These are phyloP conservation scores for Pholiota conissans DNA, from an alignment of 768 basidiomycete species.

Conservation along the genomic window DNA sequence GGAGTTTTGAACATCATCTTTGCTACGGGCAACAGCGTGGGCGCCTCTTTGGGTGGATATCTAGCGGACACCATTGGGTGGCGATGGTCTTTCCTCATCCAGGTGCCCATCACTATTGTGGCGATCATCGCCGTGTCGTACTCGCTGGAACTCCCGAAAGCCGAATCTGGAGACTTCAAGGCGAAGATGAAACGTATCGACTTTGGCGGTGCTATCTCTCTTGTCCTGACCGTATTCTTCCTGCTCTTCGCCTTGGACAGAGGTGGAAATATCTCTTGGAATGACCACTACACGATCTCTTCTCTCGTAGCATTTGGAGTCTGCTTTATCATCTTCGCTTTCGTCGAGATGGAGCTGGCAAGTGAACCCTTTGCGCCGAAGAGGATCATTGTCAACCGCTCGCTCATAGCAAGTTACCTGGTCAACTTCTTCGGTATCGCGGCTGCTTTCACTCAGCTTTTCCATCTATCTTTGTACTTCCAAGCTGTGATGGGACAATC, in stretches of 20 bases:
- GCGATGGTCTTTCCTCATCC: constrained; percentile 67
- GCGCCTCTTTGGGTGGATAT: constrained; percentile 64
- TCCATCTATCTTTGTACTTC: constrained; percentile 55
- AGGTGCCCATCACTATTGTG: constrained; percentile 55
- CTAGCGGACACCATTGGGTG: constrained; percentile 66
- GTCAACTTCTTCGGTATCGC: constrained; percentile 59
- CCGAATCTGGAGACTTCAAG: constrained; percentile 38
- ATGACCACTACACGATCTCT: constrained; percentile 34
- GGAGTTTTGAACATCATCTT: constrained; percentile 62
- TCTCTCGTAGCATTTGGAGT: constrained; percentile 34
- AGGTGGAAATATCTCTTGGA: constrained; percentile 52
- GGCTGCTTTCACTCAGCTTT: constrained; percentile 43
- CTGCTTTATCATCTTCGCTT: constrained; percentile 37
- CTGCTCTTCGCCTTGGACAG: constrained; percentile 60
- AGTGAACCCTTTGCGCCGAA: constrained; percentile 62
- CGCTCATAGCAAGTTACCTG: constrained; percentile 55
- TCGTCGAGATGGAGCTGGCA: constrained; percentile 50
- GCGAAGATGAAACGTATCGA: constrained; percentile 62
- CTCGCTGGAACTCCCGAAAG: constrained; percentile 53
- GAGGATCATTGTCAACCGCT: constrained; percentile 48
- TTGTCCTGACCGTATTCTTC: constrained; percentile 55
- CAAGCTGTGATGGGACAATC: constrained; percentile 54
- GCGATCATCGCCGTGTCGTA: constrained; percentile 55
- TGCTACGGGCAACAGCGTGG: constrained; percentile 54
- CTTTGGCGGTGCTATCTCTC: constrained; percentile 55